Evolutionary conservation across 805 yeast species (phyloP).

Genomic region (Kazachstania africana): DNA sequence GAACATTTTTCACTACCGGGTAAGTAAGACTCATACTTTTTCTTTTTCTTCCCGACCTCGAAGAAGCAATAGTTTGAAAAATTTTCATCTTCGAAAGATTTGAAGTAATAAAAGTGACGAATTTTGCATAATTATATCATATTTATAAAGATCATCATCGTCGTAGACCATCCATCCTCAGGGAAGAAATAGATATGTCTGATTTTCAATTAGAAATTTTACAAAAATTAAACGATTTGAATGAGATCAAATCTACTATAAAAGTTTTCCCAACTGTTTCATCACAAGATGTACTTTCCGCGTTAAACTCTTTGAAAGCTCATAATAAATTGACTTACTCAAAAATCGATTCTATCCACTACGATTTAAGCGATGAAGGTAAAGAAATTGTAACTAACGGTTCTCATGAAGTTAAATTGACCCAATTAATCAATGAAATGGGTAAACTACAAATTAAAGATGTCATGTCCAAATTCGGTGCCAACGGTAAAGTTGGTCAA

Average conservation of each 20-base stretch:
- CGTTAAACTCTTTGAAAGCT: slow-evolving; percentile 75
- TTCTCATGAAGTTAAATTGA: slow-evolving; percentile 79
- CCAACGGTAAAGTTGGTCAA: slow-evolving; percentile 84
- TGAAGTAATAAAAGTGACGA: neutral
- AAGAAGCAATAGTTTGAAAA: too few relatives aligned
- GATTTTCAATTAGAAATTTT: slow-evolving; percentile 54
- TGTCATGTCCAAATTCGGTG: slow-evolving; percentile 59
- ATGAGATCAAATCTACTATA: slow-evolving; percentile 58
- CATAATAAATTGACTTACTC: slow-evolving; percentile 67
- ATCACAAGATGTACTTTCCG: slow-evolving; percentile 63
- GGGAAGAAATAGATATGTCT: slow-evolving; percentile 37
- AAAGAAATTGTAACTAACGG: slow-evolving; percentile 67
- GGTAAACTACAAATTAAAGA: slow-evolving; percentile 76
- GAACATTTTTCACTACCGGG: too few relatives aligned
- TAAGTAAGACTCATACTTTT: neutral
- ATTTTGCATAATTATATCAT: neutral
- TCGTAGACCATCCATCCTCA: neutral
- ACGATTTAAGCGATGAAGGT: slow-evolving; percentile 74
- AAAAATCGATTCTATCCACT: slow-evolving; percentile 62
- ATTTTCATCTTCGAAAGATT: neutral
- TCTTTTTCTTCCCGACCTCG: too few relatives aligned
- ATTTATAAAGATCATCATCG: slow-evolving; percentile 2
- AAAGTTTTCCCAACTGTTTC: slow-evolving; percentile 53
- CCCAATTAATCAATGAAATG: slow-evolving; percentile 60
- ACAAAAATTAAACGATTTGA: slow-evolving; percentile 50